Conservation (phyloP, 805 yeast species). For the Helenozyma baotianmanensis region DNA sequence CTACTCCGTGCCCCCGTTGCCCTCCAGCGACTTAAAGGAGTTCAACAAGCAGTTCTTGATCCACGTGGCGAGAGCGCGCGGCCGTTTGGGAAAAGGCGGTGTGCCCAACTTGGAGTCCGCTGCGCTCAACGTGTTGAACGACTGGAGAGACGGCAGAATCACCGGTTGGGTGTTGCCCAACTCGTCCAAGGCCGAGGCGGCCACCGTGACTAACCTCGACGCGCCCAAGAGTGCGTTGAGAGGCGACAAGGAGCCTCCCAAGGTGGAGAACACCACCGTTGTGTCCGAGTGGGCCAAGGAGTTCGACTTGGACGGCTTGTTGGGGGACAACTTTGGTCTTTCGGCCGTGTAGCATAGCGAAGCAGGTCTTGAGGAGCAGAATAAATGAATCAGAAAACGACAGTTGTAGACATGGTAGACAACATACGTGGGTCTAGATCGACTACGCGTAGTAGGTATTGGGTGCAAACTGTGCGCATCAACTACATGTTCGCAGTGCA, state of each 20-base stretch:
- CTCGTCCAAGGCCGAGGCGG: conserved; percentile 39
- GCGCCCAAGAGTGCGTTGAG: conserved; percentile 36
- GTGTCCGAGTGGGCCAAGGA: conserved; percentile 92
- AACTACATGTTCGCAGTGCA: conserved; percentile 1
- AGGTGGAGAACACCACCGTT: conserved; percentile 65
- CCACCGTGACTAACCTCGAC: conserved; percentile 21
- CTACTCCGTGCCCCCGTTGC: conserved; percentile 77
- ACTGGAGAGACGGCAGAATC: conserved; percentile 96
- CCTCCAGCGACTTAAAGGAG: conserved; percentile 66
- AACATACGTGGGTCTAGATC: no score
- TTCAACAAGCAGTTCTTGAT: conserved; percentile 83
- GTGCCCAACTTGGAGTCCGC: conserved; percentile 85
- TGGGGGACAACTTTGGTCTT: conserved; percentile 44
- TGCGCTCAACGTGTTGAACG: conserved; percentile 75
- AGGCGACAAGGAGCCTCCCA: conserved; percentile 43
- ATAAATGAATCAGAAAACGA: not conserved
- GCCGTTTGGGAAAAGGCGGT: conserved; percentile 91
- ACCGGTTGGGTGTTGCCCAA: conserved; percentile 85
- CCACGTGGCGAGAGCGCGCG: conserved; percentile 88
- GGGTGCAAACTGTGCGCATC: not conserved
- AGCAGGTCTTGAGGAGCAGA: not conserved
- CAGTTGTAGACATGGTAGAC: no score
- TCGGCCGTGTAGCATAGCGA: no score
- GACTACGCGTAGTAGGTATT: no score
- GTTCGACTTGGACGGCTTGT: conserved; percentile 83